Evolutionary conservation across 148 eudicot genomes (phyloP), one percentile per base, ranked within the genome.

Genomic region (Mesembryanthemum crystallinum): DNA sequence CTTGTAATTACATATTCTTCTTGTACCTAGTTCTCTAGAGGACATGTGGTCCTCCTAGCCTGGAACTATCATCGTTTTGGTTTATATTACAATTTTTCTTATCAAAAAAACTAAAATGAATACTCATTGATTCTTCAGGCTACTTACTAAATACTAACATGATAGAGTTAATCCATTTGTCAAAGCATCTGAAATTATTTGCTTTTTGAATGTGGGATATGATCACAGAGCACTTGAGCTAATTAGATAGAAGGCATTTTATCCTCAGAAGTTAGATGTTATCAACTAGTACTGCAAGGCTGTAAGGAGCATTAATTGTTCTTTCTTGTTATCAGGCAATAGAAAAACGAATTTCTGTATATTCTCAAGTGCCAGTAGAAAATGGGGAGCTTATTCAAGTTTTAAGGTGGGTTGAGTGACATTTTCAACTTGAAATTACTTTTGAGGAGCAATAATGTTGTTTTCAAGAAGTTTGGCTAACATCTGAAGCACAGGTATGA

Each of bases 361-460:
- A 86, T 83, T 88, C 98, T 77, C 98, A 94, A 85, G 78, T 94
- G 71, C 98, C 97, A 77, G 79, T 84, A 35, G 97, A 92, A 77
- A 94, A 94, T 82, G 97, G 98, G 75, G 98, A 94, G 91, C 95
- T 89, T 74, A 89, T 94, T 82, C 98, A 94, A 85, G 92, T 94
- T 71, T 78, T 94, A 51, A 85, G 97, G 98, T 94, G 77, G 69
- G 85, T 27, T 73, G 52, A 17, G 57, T 58, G 32, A 52, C n/a
- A 11, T 52, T 35, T 21, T 70, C 52, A 55, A 21, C 55, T 63
- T 71, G 17, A 35, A 58, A 51, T 35, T 69, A 37, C 29, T 47
- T 74, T 59, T 35, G 45, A 49, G 75, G 42, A 64, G 32, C 67
- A 80, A 57, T 42, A 69, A 77, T 84, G 42, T 69, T 80, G 29